phyloP scores from a whole-genome alignment of 2,329 filamentous ascomycete species.

The Teratosphaeria viscida region DNA sequence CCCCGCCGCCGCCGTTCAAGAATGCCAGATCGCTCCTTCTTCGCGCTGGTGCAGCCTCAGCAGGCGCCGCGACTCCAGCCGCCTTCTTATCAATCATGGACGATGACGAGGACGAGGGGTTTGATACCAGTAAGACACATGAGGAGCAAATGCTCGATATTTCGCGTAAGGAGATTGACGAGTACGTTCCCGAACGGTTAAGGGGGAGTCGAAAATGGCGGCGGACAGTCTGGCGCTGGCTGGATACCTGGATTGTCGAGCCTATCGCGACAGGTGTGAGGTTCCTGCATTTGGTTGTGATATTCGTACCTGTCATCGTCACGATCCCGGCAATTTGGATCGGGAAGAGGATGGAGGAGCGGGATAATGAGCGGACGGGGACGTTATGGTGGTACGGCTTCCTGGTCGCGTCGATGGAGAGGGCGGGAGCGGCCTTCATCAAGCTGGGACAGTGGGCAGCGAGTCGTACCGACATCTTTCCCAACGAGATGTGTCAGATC shows the following conservation, averaged over 20 bases:
- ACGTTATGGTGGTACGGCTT: constrained; percentile 94
- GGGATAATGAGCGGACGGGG: constrained; percentile 65
- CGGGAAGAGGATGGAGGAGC: constrained; percentile 51
- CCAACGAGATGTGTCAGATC: constrained; percentile 76
- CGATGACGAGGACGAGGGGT: constrained; percentile 31
- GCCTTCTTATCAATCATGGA: constrained; percentile 50
- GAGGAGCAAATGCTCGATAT: constrained; percentile 80
- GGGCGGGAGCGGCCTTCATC: constrained; percentile 90
- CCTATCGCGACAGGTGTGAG: constrained; percentile 76
- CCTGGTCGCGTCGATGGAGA: constrained; percentile 80
- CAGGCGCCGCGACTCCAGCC: constrained; percentile 41
- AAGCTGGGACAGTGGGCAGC: constrained; percentile 99
- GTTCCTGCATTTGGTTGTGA: constrained; percentile 75
- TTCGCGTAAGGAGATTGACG: constrained; percentile 67
- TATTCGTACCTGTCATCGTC: constrained; percentile 83
- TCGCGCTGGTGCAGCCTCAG: background rate
- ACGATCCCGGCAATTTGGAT: constrained; percentile 74
- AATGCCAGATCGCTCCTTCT: constrained; percentile 23
- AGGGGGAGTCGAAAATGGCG: constrained; percentile 48
- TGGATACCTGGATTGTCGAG: constrained; percentile 67
- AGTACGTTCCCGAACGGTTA: constrained; percentile 53
- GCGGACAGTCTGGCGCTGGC: constrained; percentile 51
- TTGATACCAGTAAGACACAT: constrained; percentile 50
- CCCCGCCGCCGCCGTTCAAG: constrained; percentile 20
- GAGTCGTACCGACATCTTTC: constrained; percentile 92